These are phyloP conservation scores for Globisporangium carolinianum DNA, from an alignment of 352 stramenopile genomes.

Conservation along the genomic window DNA sequence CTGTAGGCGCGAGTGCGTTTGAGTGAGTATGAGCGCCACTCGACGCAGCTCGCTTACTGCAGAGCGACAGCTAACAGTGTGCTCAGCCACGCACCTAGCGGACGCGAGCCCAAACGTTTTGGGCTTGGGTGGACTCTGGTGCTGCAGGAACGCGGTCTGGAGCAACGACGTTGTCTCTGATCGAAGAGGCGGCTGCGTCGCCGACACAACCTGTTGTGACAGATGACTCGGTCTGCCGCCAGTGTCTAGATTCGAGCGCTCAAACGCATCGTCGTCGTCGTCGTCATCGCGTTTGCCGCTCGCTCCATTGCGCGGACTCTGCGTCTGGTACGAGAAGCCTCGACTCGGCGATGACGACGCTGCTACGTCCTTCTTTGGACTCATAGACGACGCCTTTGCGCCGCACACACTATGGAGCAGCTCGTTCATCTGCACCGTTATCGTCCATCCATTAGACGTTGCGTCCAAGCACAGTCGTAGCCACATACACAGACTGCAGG, in stretches of 20 bases:
- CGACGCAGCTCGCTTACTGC: no score
- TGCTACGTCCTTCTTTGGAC: slow-evolving; percentile 18
- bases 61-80: no score
- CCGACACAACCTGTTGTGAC: not conserved
- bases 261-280: not conserved
- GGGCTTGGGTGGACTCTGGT: slow-evolving; percentile 39
- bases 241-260: no score
- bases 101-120: slow-evolving; percentile 52
- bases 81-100: slow-evolving; percentile 20
- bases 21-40: no score
- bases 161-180: slow-evolving; percentile 38
- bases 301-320: slow-evolving; percentile 10
- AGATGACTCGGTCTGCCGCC: not conserved
- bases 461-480: no score
- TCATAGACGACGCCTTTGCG: slow-evolving; percentile 11
- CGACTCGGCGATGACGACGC: slow-evolving; percentile 9
- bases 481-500: no score
- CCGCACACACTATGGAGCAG: slow-evolving; percentile 44
- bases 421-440: slow-evolving; percentile 42
- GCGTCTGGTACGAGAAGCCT: slow-evolving; percentile 4
- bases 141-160: slow-evolving; percentile 53
- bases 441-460: no score
- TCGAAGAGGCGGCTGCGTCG: slow-evolving; percentile 6
- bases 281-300: not conserved
- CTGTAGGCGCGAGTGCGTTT: not conserved